Conservation (phyloP, 352 stramenopile species). For the Elongisporangium prolatum region DNA sequence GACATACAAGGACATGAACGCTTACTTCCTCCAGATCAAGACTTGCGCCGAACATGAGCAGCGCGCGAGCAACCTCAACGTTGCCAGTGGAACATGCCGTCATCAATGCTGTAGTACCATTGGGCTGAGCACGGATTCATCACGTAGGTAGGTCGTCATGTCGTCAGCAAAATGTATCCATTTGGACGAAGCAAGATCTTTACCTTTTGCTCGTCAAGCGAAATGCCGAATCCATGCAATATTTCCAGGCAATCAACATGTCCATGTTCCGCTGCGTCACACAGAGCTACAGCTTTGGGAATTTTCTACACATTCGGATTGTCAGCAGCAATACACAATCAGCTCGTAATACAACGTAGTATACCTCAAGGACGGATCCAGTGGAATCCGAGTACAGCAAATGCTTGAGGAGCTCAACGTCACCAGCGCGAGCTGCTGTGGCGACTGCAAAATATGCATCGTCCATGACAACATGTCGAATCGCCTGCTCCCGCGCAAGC, state of each 20-base stretch:
- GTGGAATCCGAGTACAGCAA: constrained; percentile 65
- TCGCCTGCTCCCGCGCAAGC: constrained; percentile 62
- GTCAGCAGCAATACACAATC: not conserved
- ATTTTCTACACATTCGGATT: constrained; percentile 39
- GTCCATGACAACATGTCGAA: constrained; percentile 58
- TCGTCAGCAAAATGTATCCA: constrained; percentile 1
- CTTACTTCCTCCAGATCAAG: constrained; percentile 81
- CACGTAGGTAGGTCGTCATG: not conserved
- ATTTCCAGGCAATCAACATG: constrained; percentile 83
- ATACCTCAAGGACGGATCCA: constrained; percentile 53
- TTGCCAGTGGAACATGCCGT: constrained; percentile 84
- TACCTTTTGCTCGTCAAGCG: constrained; percentile 82
- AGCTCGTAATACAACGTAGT: constrained; percentile 3
- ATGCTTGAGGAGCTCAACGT: constrained; percentile 70
- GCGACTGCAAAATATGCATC: constrained; percentile 73
- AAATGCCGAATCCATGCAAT: constrained; percentile 74
- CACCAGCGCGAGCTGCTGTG: constrained; percentile 61
- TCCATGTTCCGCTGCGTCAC: constrained; percentile 74
- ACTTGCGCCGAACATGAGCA: constrained; percentile 83
- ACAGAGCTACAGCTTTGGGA: constrained; percentile 70
- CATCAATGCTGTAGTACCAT: constrained; percentile 76
- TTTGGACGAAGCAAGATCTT: constrained; percentile 2
- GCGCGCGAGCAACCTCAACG: constrained; percentile 67
- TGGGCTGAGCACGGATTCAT: constrained; percentile 33
- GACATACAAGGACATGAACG: not conserved